phyloP scores from a whole-genome alignment of 2,329 filamentous ascomycete genomes.

The Tolypocladium paradoxum region DNA sequence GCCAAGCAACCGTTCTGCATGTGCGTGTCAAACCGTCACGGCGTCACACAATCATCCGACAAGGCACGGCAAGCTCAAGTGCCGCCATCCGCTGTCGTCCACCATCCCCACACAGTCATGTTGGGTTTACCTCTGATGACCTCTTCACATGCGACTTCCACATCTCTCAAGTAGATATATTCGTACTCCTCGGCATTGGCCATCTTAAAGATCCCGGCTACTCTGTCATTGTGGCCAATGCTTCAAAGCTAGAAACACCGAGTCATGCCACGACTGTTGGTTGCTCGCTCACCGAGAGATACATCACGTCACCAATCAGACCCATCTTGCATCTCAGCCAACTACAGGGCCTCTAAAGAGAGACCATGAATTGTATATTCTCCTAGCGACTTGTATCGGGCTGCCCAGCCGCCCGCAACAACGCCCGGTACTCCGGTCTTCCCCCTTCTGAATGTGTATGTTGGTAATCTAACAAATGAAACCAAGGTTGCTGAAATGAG shows the following conservation, averaged over 20 bases:
- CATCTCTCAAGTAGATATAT: no score
- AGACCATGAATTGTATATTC: background rate
- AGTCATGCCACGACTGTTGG: background rate
- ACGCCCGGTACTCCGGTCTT: conserved; percentile 15
- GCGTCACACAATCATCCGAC: no score
- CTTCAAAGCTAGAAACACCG: background rate
- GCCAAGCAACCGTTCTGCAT: background rate
- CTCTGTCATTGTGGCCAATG: no score
- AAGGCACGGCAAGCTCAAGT: no score
- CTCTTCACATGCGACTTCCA: no score
- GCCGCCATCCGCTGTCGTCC: no score
- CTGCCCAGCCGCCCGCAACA: conserved; percentile 5
- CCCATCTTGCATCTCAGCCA: background rate
- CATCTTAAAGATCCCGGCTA: no score
- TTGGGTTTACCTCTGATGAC: no score
- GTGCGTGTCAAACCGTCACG: background rate
- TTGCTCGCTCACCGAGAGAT: background rate
- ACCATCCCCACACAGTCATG: no score
- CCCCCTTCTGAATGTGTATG: conserved; percentile 9
- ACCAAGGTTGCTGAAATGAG: conserved; percentile 9
- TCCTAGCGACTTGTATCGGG: background rate
- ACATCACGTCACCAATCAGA: background rate
- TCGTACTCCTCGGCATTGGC: no score
- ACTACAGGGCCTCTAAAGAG: background rate
- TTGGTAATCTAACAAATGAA: conserved; percentile 21